Base-by-base conservation (phyloP, 129 eudicot species). In the Tanacetum coccineum region DNA sequence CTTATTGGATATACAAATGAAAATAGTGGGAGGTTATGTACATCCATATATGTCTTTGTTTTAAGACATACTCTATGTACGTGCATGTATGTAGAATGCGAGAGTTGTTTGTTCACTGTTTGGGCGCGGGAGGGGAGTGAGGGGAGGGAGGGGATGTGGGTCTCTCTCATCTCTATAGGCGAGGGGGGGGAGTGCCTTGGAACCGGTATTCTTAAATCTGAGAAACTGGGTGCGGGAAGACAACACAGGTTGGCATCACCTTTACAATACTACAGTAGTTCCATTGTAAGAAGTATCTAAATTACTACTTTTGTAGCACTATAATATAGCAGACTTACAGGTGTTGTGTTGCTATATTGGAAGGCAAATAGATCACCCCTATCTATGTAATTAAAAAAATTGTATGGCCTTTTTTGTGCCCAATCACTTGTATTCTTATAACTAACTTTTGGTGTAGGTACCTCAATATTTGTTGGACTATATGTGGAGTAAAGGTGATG, bases 161-260 rank as follows among this genome's bases (percentile, higher is more conserved):
- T n/a, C n/a, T n/a, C n/a, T n/a, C n/a, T n/a, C n/a, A n/a, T n/a
- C n/a, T n/a, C n/a, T n/a, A n/a, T n/a, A n/a, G n/a, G n/a, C n/a
- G n/a, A n/a, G n/a, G n/a, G n/a, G n/a, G n/a, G n/a, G n/a, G n/a
- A n/a, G n/a, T n/a, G 50, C 79, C 57, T 21, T 46, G 51, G 59
- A 44, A 30, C 87, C 87, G 98, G 89, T 91, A 26, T 89, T 52
- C 96, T 93, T 53, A 82, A 88, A 82, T 82, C 95, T 72, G 99
- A 40, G 99, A 89, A 83, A 93, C 99, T 51, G 99, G 99, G 28
- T 93, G 99, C 53, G 99, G 99, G 66, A 93, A 93, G 78, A 93
- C 99, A 14, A 93, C 99, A 66, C 99, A 93, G 98, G 98, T 91
- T 71, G 54, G 44, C 70, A 48, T 47, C 10, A 36, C 55, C 19